Evolutionary conservation across 768 basidiomycete species (phyloP).

Genomic region (Russula sp.): DNA sequence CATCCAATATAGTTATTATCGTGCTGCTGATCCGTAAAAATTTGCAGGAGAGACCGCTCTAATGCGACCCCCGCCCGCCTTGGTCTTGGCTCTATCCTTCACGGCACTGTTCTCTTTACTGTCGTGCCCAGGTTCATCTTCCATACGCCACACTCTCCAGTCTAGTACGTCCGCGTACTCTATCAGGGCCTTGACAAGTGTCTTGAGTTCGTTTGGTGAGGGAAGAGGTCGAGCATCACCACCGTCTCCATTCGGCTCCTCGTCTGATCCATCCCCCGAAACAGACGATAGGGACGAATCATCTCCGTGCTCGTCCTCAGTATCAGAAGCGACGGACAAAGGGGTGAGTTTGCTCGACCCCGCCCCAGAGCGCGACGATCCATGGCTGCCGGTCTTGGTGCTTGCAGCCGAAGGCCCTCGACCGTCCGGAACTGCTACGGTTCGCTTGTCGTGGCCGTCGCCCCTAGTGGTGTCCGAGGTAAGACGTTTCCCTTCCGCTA

Average conservation of each 20-base stretch:
- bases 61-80: conserved; percentile 6
- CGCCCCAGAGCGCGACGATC: conserved; percentile 2
- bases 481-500: conserved; percentile 37
- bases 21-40: conserved; percentile 15
- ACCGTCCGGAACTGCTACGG: background rate
- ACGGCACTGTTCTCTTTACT: conserved; percentile 12
- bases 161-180: conserved; percentile 60
- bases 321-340: conserved; percentile 14
- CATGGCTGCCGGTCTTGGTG: background rate
- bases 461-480: background rate
- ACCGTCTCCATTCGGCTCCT: conserved; percentile 22
- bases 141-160: conserved; percentile 49
- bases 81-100: conserved; percentile 23
- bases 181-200: conserved; percentile 51
- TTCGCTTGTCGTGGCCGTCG: background rate
- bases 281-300: conserved; percentile 25
- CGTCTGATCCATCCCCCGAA: conserved; percentile 30
- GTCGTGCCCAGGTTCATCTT: conserved; percentile 30
- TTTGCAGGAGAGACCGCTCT: conserved; percentile 15
- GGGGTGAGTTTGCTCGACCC: conserved; percentile 18
- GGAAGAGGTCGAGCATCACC: conserved; percentile 31
- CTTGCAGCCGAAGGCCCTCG: background rate
- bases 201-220: conserved; percentile 39
- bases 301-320: conserved; percentile 8
- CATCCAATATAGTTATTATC: background rate